Base-by-base conservation (phyloP, 345 rosid genomes). In the Euphorbia tirucalli region DNA sequence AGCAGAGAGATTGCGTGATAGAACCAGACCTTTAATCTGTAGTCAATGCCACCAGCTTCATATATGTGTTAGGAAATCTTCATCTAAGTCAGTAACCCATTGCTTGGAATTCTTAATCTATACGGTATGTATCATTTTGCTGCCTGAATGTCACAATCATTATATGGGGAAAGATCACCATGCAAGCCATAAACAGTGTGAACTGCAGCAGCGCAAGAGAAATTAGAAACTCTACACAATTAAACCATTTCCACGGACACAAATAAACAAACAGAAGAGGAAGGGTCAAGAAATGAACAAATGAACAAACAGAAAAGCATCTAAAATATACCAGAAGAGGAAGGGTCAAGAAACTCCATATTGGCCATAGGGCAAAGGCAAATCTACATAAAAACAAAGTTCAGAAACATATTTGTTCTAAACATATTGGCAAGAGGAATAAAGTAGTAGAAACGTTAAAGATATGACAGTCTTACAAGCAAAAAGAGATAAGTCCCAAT, bases 261-360 rank as follows among this genome's bases (percentile, higher is more conserved):
- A 44, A 62, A 35, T 28, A 71, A 41, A 48, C 16, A 48, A 31
- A 25, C n/a, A n/a, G n/a, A n/a, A n/a, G n/a, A n/a, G n/a, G n/a
- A n/a, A n/a, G n/a, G n/a, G n/a, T n/a, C n/a, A n/a, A n/a, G n/a
- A n/a, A n/a, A n/a, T n/a, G n/a, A n/a, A n/a, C n/a, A n/a, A n/a
- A n/a, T n/a, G n/a, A n/a, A n/a, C n/a, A 61, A 63, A 16, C 1
- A 5, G 21, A 48, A 25, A 48, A 32, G 27, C 21, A 48, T 46
- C 10, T 39, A 43, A 43, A 43, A 75, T 32, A 2, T 89, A 94
- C 98, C 94, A 94, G 87, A 74, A 94, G 97, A 71, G 98, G 98
- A 69, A 94, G 86, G 74, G 97, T 86, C 89, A 94, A 81, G 84
- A 94, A 86, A 49, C 98, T 83, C 96, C 97, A 94, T 68, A 94